Evolutionary conservation across 139 green algal species (phyloP), one percentile per base, ranked within the genome.

Genomic region (Gonium pectorale): DNA sequence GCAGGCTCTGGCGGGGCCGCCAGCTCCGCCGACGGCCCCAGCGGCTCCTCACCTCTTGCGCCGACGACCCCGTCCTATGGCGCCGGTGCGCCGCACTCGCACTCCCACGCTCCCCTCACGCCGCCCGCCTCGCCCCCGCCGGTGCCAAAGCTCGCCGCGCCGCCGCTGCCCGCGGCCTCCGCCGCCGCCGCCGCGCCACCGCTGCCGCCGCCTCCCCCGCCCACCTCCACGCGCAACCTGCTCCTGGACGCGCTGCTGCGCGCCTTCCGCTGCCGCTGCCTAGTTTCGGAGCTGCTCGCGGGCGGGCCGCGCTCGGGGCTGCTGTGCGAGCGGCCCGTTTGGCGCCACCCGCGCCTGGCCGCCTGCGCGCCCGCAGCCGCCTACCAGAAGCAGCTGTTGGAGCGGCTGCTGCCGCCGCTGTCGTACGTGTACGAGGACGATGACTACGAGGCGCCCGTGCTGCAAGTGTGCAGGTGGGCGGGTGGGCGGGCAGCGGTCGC

Each of bases 381-480:
- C 15, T 82, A 82, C 75, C 43, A 82, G 40, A 71, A 82, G 59
- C 75, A 82, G 60, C 29, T 70, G 33, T 41, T 82, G 59, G 75
- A 82, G 24, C 35, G 46, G 3, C 59, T 82, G 59, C 59, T 82
- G 56, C 43, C n/a, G 41, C 75, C 75, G 40, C 75, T 82, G 56
- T 82, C 78, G 78, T 84, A 74, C 62, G 63, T 74, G 78, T 84
- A 84, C 46, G 78, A 84, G 62, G 78, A 84, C 4, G 78, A 84
- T 26, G 62, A 75, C 44, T 84, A 84, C 78, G 78, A 84, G 17
- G 78, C 78, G 19, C 78, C 78, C 5, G 62, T 84, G 43, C 31
- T 84, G 22, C 26, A 67, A 2, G 78, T 84, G n/a, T 73, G 31
- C 38, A 54, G 67, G 67, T 73, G 35, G 24, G 64, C 35, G 62